phyloP scores from a whole-genome alignment of 108 stramenopile species.

The Nitzschia sp. region DNA sequence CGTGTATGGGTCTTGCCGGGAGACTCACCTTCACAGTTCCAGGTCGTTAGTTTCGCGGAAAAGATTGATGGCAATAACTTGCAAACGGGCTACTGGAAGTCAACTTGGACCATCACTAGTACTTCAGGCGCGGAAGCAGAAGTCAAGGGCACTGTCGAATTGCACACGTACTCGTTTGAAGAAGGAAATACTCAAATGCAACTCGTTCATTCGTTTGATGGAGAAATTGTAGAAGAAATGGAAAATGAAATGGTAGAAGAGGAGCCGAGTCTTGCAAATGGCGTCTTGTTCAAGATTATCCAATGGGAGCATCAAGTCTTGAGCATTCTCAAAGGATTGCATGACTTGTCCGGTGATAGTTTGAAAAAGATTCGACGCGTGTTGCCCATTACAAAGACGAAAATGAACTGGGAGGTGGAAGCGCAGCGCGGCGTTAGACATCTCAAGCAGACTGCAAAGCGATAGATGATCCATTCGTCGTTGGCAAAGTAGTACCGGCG shows the following conservation, averaged over 20 bases:
- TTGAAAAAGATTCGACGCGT: constrained; percentile 74
- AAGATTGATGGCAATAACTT: constrained; percentile 52
- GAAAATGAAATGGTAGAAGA: constrained; percentile 23
- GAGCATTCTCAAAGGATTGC: constrained; percentile 47
- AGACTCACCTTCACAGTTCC: constrained; percentile 1
- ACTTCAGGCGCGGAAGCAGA: constrained; percentile 3
- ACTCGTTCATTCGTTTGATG: constrained; percentile 22
- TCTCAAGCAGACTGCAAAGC: constrained; percentile 31
- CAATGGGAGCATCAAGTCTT: constrained; percentile 53
- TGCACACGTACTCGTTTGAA: constrained; percentile 59
- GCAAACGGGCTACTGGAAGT: constrained; percentile 54
- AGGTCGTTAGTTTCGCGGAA: constrained; percentile 48
- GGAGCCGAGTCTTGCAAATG: constrained; percentile 37
- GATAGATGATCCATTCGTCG: not conserved
- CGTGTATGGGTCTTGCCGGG: constrained; percentile 14
- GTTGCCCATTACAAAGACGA: constrained; percentile 80
- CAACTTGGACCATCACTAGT: constrained; percentile 37
- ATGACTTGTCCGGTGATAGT: constrained; percentile 41
- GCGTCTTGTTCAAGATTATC: constrained; percentile 49
- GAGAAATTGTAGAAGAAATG: constrained; percentile 17
- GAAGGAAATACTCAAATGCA: constrained; percentile 62
- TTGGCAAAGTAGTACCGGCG: not conserved
- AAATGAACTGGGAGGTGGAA: constrained; percentile 87
- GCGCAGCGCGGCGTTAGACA: constrained; percentile 64
- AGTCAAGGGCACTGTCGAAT: constrained; percentile 34